Evolutionary conservation across 805 yeast genomes (phyloP).

Genomic region (Vanderwaltozyma yarrowii): DNA sequence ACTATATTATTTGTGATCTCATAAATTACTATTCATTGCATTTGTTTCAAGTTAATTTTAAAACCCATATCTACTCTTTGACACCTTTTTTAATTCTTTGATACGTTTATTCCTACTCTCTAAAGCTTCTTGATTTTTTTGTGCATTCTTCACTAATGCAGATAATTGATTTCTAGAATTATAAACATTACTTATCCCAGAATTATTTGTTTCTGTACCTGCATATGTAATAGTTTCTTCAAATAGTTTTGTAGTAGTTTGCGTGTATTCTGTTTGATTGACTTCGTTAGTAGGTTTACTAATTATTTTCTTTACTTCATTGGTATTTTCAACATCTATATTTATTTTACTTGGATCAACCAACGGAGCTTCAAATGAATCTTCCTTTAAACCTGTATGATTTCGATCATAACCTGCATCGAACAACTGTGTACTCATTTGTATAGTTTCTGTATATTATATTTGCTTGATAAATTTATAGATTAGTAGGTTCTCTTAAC

Average conservation of each 20-base stretch:
- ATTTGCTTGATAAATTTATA: too few relatives aligned
- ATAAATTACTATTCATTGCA: too few relatives aligned
- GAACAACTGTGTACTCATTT: not conserved
- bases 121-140: slow-evolving; percentile 3
- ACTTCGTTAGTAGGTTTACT: too few relatives aligned
- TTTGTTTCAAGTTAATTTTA: not conserved
- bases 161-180: slow-evolving; percentile 13
- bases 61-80: slow-evolving; percentile 14
- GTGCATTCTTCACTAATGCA: slow-evolving; percentile 12
- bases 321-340: not conserved
- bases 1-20: too few relatives aligned
- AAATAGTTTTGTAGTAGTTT: too few relatives aligned
- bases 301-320: too few relatives aligned
- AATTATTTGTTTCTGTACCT: not conserved
- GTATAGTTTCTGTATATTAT: too few relatives aligned
- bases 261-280: too few relatives aligned
- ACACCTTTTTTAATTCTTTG: slow-evolving; percentile 5
- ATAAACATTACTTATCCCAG: slow-evolving; percentile 7
- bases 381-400: not conserved
- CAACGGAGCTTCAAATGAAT: not conserved
- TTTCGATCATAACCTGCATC: slow-evolving; percentile 1
- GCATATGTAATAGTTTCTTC: not conserved
- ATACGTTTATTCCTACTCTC: slow-evolving; percentile 5
- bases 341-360: slow-evolving; percentile 2
- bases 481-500: too few relatives aligned